phyloP scores from a whole-genome alignment of 164 flowering plant genomes.

The Stephania japonica region DNA sequence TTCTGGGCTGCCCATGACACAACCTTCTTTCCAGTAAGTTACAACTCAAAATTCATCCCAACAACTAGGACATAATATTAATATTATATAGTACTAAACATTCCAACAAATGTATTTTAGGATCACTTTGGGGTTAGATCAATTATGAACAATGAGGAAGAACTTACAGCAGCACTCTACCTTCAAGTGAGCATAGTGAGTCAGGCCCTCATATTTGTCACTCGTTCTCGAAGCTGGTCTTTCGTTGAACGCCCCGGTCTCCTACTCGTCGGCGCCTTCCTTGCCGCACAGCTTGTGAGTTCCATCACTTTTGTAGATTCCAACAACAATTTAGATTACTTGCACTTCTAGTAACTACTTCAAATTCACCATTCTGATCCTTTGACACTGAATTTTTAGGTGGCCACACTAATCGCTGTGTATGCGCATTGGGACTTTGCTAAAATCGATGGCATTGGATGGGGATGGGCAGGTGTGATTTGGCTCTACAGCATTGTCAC shows the following conservation, averaged over 20 bases:
- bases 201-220: constrained; percentile 28
- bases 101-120: constrained; percentile 11
- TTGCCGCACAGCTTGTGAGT: constrained; percentile 23
- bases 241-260: constrained; percentile 27
- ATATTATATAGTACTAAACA: neutral
- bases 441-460: constrained; percentile 31
- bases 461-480: constrained; percentile 46
- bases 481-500: constrained; percentile 33
- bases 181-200: constrained; percentile 31
- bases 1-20: constrained; percentile 28
- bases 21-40: constrained; percentile 28
- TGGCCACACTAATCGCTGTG: constrained; percentile 25
- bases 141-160: constrained; percentile 13
- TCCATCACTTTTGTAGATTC: neutral
- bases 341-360: neutral
- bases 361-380: neutral
- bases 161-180: constrained; percentile 24
- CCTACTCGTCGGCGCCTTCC: constrained; percentile 19
- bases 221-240: constrained; percentile 29
- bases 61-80: neutral
- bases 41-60: neutral
- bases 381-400: constrained; percentile 3
- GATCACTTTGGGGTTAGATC: constrained; percentile 22
- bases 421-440: constrained; percentile 33
- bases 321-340: neutral